Evolutionary conservation across 768 basidiomycete genomes (phyloP).

Genomic region (Lentinula edodes): DNA sequence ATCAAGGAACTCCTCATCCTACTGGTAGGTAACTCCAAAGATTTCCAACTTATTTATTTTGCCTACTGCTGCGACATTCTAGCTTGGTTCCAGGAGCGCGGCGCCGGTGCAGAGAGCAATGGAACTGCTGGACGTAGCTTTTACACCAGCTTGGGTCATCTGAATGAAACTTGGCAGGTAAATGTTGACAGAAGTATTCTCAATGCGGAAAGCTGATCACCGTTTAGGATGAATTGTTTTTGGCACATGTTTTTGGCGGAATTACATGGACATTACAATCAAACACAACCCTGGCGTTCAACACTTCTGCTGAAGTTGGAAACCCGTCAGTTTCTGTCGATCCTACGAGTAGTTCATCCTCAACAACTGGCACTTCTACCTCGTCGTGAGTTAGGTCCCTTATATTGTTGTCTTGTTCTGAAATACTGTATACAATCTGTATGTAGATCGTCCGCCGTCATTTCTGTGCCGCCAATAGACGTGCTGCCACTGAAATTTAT

Average conservation of each 20-base stretch:
- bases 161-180: constrained; percentile 74
- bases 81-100: constrained; percentile 85
- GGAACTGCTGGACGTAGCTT: constrained; percentile 67
- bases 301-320: constrained; percentile 57
- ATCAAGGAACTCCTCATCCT: constrained; percentile 75
- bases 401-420: not conserved
- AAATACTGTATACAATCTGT: not conserved
- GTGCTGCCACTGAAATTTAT: not conserved
- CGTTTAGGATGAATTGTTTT: constrained; percentile 59
- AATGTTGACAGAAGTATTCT: constrained; percentile 13
- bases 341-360: constrained; percentile 9
- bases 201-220: not conserved
- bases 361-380: not conserved
- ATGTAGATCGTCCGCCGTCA: not conserved
- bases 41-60: constrained; percentile 6
- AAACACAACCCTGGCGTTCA: constrained; percentile 66
- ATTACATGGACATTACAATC: constrained; percentile 69
- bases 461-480: not conserved
- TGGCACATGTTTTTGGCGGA: constrained; percentile 70
- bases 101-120: constrained; percentile 53
- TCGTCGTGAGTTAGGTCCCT: not conserved
- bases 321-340: constrained; percentile 19
- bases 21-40: constrained; percentile 37
- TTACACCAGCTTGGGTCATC: constrained; percentile 79
- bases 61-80: not conserved